Evolutionary conservation across 2,329 filamentous ascomycete genomes (phyloP).

Genomic region (Colletotrichum coccodes): DNA sequence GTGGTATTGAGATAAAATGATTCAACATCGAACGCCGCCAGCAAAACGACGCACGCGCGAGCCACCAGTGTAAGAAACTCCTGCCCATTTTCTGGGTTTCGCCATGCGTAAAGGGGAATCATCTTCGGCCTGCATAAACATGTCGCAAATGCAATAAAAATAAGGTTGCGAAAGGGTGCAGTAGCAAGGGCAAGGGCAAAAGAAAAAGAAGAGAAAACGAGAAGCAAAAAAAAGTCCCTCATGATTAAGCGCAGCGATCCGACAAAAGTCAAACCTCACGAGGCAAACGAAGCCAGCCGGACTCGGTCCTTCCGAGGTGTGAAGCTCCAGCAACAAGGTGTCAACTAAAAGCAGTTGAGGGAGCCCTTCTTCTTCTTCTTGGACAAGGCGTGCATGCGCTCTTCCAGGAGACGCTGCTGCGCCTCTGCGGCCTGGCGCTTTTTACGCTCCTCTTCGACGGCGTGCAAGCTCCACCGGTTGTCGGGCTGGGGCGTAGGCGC

Average conservation of each 20-base stretch:
- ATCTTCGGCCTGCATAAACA: constrained; percentile 28
- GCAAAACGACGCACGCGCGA: constrained; percentile 23
- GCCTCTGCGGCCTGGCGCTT: constrained; percentile 91
- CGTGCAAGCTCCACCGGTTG: constrained; percentile 79
- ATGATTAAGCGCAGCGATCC: background rate
- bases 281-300: constrained; percentile 38
- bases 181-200: constrained; percentile 20
- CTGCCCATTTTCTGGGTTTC: constrained; percentile 29
- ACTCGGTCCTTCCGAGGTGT: background rate
- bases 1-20: constrained; percentile 24
- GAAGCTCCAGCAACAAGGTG: constrained; percentile 34
- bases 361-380: constrained; percentile 95
- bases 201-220: constrained; percentile 13
- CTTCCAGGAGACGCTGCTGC: constrained; percentile 88
- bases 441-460: constrained; percentile 95
- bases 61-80: constrained; percentile 30
- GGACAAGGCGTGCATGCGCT: constrained; percentile 92
- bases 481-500: constrained; percentile 59
- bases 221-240: background rate
- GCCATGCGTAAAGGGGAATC: constrained; percentile 34
- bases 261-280: background rate
- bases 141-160: constrained; percentile 27
- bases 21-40: background rate
- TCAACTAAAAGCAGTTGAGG: constrained; percentile 91
- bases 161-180: constrained; percentile 27